Conservation (phyloP, 805 yeast genomes). For the Jamesozyma spencerorum region DNA sequence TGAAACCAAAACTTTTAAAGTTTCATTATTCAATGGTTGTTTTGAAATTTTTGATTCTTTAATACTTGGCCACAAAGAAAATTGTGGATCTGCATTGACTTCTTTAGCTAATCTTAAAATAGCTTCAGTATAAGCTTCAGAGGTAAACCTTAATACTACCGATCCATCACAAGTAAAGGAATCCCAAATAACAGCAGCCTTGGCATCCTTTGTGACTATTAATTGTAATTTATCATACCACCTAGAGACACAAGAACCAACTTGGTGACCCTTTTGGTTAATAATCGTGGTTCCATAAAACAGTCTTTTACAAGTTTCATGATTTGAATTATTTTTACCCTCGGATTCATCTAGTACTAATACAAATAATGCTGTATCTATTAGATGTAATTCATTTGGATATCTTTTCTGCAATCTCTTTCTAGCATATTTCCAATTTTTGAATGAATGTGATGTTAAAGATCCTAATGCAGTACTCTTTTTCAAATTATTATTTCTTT, state of each 20-base stretch:
- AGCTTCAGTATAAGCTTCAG: constrained; percentile 85
- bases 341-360: constrained; percentile 71
- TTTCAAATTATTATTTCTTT: constrained; percentile 49
- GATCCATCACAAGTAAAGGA: constrained; percentile 91
- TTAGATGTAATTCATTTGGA: constrained; percentile 32
- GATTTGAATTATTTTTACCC: not conserved
- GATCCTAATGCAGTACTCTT: constrained; percentile 66
- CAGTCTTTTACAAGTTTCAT: constrained; percentile 44
- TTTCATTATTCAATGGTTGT: constrained; percentile 1
- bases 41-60: constrained; percentile 9
- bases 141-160: constrained; percentile 76
- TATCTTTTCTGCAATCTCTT: constrained; percentile 35
- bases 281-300: constrained; percentile 72
- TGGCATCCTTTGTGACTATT: constrained; percentile 73
- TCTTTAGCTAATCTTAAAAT: constrained; percentile 72
- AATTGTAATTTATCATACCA: constrained; percentile 91
- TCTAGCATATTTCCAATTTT: constrained; percentile 73
- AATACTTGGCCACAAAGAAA: constrained; percentile 32
- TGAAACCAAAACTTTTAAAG: constrained; percentile 9
- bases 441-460: constrained; percentile 76
- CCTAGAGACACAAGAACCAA: constrained; percentile 86
- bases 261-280: constrained; percentile 68
- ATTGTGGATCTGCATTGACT: constrained; percentile 45
- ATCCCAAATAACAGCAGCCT: constrained; percentile 87
- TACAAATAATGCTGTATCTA: constrained; percentile 75